A percentile compares a stretch with the other conserved stretches of the same genome.
phyloP scores from a whole-genome alignment of 768 basidiomycete species.

The Rhizopogon roseolus region DNA sequence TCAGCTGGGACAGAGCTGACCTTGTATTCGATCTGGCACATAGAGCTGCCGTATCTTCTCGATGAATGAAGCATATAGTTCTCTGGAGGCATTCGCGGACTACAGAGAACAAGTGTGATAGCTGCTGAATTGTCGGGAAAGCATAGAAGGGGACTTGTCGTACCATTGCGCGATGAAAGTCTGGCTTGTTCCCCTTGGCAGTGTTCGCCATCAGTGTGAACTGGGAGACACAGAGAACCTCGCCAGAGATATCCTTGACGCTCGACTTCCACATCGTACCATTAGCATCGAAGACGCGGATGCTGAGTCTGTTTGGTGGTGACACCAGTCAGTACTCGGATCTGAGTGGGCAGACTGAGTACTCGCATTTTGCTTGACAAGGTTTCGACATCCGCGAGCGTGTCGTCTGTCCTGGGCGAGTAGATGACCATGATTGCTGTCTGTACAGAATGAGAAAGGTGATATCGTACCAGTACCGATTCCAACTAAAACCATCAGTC shows the following conservation, averaged over 20 bases:
- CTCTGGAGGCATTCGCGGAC: conserved; percentile 62
- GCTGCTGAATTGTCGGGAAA: neutral
- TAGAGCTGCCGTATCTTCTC: conserved; percentile 63
- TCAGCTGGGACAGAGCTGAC: conserved; percentile 32
- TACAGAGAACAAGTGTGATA: conserved; percentile 21
- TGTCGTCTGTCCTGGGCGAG: conserved; percentile 66
- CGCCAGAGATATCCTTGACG: conserved; percentile 85
- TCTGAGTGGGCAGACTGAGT: too few species aligned
- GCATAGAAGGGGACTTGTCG: conserved; percentile 12
- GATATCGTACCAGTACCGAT: conserved; percentile 68
- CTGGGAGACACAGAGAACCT: conserved; percentile 92
- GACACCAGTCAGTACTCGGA: conserved; percentile 28
- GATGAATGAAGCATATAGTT: conserved; percentile 70
- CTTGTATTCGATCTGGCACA: conserved; percentile 73
- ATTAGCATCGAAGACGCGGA: conserved; percentile 67
- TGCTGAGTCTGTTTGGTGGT: conserved; percentile 45
- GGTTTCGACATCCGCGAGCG: conserved; percentile 59
- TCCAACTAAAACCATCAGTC: conserved; percentile 90
- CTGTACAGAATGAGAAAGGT: conserved; percentile 2
- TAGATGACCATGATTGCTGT: neutral
- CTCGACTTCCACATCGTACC: conserved; percentile 81
- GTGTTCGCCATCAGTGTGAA: conserved; percentile 89
- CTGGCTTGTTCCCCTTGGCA: conserved; percentile 83
- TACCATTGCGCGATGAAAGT: conserved; percentile 94
- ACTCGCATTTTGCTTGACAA: conserved; percentile 83